phyloP scores from a whole-genome alignment of 108 stramenopile species.

The Hondaea fermentalgiana region DNA sequence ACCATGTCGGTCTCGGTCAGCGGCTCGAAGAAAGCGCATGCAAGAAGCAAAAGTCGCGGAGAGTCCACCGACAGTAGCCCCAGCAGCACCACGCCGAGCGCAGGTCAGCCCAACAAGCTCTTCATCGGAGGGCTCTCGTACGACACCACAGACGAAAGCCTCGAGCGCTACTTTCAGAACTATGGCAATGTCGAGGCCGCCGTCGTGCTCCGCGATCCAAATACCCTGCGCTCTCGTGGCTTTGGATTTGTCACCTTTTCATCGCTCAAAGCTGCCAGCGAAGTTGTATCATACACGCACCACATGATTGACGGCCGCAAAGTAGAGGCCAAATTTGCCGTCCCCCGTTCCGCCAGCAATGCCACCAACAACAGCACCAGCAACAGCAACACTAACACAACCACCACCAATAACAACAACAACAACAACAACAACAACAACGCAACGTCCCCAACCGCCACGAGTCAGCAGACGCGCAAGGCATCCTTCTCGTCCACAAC shows the following conservation, averaged over 20 bases:
- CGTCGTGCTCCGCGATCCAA: constrained; percentile 30
- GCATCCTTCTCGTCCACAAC: not conserved
- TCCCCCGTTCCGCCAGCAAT: constrained; percentile 19
- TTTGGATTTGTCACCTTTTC: constrained; percentile 31
- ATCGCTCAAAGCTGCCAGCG: not conserved
- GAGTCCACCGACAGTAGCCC: not conserved
- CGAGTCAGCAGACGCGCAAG: not conserved
- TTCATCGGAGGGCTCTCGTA: constrained; percentile 15
- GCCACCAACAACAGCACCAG: not conserved
- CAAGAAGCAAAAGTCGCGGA: not conserved
- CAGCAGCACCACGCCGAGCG: not conserved
- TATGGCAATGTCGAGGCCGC: constrained; percentile 28
- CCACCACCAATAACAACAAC: too few species aligned
- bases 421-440: too few species aligned
- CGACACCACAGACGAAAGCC: constrained; percentile 21
- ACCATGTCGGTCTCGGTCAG: not conserved
- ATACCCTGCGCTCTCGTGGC: constrained; percentile 22
- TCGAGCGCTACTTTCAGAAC: constrained; percentile 21
- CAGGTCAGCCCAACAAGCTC: not conserved
- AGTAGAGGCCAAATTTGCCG: constrained; percentile 36
- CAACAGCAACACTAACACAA: too few species aligned
- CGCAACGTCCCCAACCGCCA: too few species aligned
- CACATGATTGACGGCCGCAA: constrained; percentile 30
- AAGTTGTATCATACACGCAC: constrained; percentile 19
- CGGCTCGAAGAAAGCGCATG: not conserved